Percentiles rank a stretch among this genome's conserved stretches.
These are phyloP conservation scores for Trifolium repens DNA, from an alignment of 306 rosid genomes.

Conservation along the genomic window DNA sequence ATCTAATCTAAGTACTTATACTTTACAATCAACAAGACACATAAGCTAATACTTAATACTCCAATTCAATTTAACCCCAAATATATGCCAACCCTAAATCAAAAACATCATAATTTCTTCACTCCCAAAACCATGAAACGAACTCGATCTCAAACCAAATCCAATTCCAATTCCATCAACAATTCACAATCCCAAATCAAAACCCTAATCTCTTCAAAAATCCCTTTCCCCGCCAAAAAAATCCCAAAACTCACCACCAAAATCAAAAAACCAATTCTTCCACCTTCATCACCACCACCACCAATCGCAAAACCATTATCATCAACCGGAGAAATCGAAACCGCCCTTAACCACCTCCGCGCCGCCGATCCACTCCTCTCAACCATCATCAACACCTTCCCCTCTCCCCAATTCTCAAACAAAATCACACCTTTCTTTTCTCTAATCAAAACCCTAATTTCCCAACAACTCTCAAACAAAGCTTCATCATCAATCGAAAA, in stretches of 20 bases:
- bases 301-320: slow-evolving; percentile 46
- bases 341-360: slow-evolving; percentile 69
- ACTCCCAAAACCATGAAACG: slow-evolving; percentile 37
- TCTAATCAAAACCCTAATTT: slow-evolving; percentile 62
- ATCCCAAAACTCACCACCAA: slow-evolving; percentile 37
- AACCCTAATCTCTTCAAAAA: slow-evolving; percentile 49
- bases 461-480: slow-evolving; percentile 76
- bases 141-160: slow-evolving; percentile 46
- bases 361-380: slow-evolving; percentile 55
- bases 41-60: no score
- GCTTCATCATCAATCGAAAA: slow-evolving; percentile 64
- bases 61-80: no score
- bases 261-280: background rate
- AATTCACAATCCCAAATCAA: slow-evolving; percentile 10
- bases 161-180: slow-evolving; percentile 1
- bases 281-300: background rate
- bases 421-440: slow-evolving; percentile 58
- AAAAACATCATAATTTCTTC: background rate
- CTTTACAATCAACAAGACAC: no score
- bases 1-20: no score
- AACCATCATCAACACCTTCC: slow-evolving; percentile 53
- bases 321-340: slow-evolving; percentile 46
- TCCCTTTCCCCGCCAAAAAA: slow-evolving; percentile 63
- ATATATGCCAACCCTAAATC: no score
- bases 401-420: slow-evolving; percentile 42